A percentile compares a stretch with the other conserved stretches of the same genome.
These are phyloP conservation scores for Aphanomyces euteiches DNA, from an alignment of 352 stramenopile species.

Conservation along the genomic window DNA sequence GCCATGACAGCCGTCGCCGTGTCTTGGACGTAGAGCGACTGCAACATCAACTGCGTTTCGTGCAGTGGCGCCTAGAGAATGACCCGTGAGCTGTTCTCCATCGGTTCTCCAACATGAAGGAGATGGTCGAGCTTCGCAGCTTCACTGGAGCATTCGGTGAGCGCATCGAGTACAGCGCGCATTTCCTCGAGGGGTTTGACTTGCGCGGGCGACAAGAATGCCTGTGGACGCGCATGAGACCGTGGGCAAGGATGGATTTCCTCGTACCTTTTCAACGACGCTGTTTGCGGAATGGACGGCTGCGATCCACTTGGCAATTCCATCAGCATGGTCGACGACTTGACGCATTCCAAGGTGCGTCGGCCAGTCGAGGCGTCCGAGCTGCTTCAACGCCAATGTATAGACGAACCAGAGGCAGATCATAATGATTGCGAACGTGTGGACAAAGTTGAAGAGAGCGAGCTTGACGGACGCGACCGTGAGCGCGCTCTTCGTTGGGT, in stretches of 20 bases:
- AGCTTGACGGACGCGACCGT: slow-evolving; percentile 58
- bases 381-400: slow-evolving; percentile 32
- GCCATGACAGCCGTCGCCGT: slow-evolving; percentile 36
- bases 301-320: slow-evolving; percentile 39
- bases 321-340: slow-evolving; percentile 22
- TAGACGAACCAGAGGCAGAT: slow-evolving; percentile 29
- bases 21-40: slow-evolving; percentile 49
- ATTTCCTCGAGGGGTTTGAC: slow-evolving; percentile 1
- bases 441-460: slow-evolving; percentile 46
- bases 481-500: slow-evolving; percentile 53
- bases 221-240: not conserved
- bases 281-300: slow-evolving; percentile 35
- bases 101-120: slow-evolving; percentile 3
- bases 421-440: slow-evolving; percentile 27
- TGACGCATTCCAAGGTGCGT: slow-evolving; percentile 28
- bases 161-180: not conserved
- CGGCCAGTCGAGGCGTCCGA: slow-evolving; percentile 26
- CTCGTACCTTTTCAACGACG: slow-evolving; percentile 26
- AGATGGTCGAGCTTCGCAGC: slow-evolving; percentile 1
- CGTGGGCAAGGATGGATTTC: not conserved
- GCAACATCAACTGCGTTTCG: slow-evolving; percentile 38
- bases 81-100: not conserved
- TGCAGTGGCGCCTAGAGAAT: slow-evolving; percentile 38
- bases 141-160: not conserved
- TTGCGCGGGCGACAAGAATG: slow-evolving; percentile 1